These are phyloP conservation scores for Suhomyces choctaworum DNA, from an alignment of 1,139 yeast species.

Conservation along the genomic window DNA sequence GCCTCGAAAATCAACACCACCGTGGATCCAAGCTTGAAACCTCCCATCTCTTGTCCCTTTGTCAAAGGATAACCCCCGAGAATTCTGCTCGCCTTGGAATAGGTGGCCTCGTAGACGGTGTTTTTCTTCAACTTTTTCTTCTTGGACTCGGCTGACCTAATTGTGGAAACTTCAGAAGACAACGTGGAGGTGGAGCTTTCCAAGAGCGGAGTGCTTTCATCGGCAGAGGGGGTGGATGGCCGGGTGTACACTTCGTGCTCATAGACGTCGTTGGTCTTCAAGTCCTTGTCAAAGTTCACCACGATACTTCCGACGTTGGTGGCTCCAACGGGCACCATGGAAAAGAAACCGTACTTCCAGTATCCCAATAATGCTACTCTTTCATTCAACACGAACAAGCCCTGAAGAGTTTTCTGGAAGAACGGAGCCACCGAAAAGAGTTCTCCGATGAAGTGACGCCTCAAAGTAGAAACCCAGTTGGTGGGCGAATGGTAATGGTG, in stretches of 20 bases:
- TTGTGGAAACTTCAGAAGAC: slow-evolving; percentile 17
- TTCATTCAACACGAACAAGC: slow-evolving; percentile 88
- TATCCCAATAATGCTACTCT: slow-evolving; percentile 93
- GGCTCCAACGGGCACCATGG: slow-evolving; percentile 99
- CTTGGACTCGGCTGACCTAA: slow-evolving; percentile 14
- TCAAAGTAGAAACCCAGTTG: slow-evolving; percentile 90
- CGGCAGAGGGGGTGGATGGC: slow-evolving; percentile 10
- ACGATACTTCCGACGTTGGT: slow-evolving; percentile 96
- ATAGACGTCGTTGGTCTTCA: slow-evolving; percentile 76
- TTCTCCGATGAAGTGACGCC: slow-evolving; percentile 97
- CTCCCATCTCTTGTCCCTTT: slow-evolving; percentile 96
- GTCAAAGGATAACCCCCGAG: slow-evolving; percentile 85
- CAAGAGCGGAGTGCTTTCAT: slow-evolving; percentile 40
- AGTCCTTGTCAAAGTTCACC: slow-evolving; percentile 87
- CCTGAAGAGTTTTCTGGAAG: slow-evolving; percentile 83
- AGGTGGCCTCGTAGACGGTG: slow-evolving; percentile 93
- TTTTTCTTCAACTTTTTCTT: slow-evolving; percentile 57
- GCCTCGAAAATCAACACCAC: slow-evolving; percentile 97
- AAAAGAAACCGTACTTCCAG: slow-evolving; percentile 96
- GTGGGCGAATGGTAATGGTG: slow-evolving; percentile 97
- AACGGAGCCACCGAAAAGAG: slow-evolving; percentile 95
- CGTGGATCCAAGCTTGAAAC: slow-evolving; percentile 93
- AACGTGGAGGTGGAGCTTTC: slow-evolving; percentile 2
- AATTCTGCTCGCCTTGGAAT: slow-evolving; percentile 73
- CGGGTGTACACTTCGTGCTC: slow-evolving; percentile 52